phyloP scores from a whole-genome alignment of 352 stramenopile genomes.

The Peronosclerospora sorghi region DNA sequence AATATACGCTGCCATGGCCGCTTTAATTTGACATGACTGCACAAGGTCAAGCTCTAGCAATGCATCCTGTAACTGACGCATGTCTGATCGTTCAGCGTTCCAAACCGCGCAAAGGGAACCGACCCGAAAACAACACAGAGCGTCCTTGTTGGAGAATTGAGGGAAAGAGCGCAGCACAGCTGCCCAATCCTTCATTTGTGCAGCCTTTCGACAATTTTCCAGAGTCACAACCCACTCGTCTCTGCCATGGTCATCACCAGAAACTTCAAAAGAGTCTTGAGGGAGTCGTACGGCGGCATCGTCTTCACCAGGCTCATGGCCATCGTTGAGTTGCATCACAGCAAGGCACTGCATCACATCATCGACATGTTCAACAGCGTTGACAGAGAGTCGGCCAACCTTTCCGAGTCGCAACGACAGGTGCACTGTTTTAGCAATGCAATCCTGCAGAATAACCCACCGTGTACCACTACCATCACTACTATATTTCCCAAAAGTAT shows the following conservation, averaged over 20 bases:
- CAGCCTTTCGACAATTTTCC: constrained; percentile 47
- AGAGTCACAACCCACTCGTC: constrained; percentile 55
- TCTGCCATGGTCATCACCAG: constrained; percentile 9
- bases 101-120: constrained; percentile 56
- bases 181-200: constrained; percentile 58
- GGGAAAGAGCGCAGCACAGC: constrained; percentile 44
- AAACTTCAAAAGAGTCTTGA: constrained; percentile 5
- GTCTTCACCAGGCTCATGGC: constrained; percentile 35
- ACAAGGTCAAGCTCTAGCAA: constrained; percentile 52
- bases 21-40: constrained; percentile 23
- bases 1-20: constrained; percentile 58
- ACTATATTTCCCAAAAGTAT: constrained; percentile 56
- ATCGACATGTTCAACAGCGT: constrained; percentile 67
- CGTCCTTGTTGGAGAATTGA: constrained; percentile 45
- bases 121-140: constrained; percentile 58
- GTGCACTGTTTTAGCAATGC: constrained; percentile 59
- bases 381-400: constrained; percentile 46
- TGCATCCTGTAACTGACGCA: constrained; percentile 75
- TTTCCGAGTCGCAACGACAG: constrained; percentile 60
- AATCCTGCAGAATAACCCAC: constrained; percentile 65
- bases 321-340: constrained; percentile 73
- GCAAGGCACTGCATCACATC: constrained; percentile 62
- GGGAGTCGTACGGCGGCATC: constrained; percentile 18
- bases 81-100: constrained; percentile 73
- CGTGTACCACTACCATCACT: constrained; percentile 44